Evolutionary conservation across 1,139 yeast genomes (phyloP), one percentile per base, ranked within the genome.

Genomic region (Wickerhamiella pararugosa): DNA sequence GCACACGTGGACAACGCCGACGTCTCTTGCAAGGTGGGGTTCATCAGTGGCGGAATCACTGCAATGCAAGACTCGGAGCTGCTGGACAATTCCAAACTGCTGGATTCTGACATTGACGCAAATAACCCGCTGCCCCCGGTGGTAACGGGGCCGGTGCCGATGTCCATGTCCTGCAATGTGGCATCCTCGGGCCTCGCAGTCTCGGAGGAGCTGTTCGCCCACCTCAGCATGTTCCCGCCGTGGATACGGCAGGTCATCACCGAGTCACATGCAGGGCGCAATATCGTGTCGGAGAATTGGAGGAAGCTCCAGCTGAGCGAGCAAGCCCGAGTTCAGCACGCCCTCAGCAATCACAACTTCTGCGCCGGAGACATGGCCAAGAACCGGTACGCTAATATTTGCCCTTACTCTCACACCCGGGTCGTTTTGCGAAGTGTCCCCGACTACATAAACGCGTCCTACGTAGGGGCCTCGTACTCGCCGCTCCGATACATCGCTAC

Each of bases 391-490:
- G 76, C 80, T 48, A 86, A 83, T 56, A 79, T 83, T 40, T 70
- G 81, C 52, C 79, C 92, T n/a, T 83, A 74, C 58, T 90, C 80
- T 51, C 86, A 80, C 53, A 73, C 90, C 8, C 64, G 94, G 45
- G 94, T 84, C 11, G 71, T 69, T 48, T 61, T 73, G 43, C 38
- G 40, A 7, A 43, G 43, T 26, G 34, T 39, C 11, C 32, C 41
- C 6, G 76, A 73, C 50, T 75, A 79, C 53, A 71, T 78, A 53
- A 78, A 78, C 55, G 86, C 84, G 1, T 73, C 74, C 48, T 73
- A 71, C 52, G 60, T 77, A 25, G 51, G 59, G 2, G 60, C 53
- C 41, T 53, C 43, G n/a, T 66, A 55, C 29, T 50, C 51, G 40
- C 53, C 41, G 31, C 57, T 58, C 33, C 63, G 70, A 41, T 80